phyloP scores from a whole-genome alignment of 1,139 yeast species.

The Zygoascus meyerae region DNA sequence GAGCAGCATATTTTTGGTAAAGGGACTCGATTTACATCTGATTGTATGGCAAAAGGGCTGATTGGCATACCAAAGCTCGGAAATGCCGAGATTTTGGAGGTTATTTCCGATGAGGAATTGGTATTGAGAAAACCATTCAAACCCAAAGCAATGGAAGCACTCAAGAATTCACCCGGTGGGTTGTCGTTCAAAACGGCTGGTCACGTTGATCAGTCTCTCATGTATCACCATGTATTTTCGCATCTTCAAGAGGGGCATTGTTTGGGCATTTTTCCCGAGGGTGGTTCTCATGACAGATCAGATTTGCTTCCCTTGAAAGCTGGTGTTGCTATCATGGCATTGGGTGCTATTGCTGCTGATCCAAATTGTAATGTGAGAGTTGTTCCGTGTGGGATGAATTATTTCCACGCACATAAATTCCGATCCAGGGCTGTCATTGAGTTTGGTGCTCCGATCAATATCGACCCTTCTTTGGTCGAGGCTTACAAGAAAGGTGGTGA shows the following conservation, averaged over 20 bases:
- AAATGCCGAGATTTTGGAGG: conserved; percentile 61
- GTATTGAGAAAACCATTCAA: conserved; percentile 69
- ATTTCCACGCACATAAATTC: conserved; percentile 92
- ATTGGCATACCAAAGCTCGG: conserved; percentile 81
- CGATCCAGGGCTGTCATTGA: conserved; percentile 92
- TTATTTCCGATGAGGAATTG: conserved; percentile 70
- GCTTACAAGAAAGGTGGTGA: conserved; percentile 56
- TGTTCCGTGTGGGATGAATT: conserved; percentile 96
- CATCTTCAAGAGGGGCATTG: conserved; percentile 77
- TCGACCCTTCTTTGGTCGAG: conserved; percentile 56
- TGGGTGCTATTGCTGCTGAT: conserved; percentile 75
- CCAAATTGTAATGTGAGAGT: conserved; percentile 64
- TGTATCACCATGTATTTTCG: conserved; percentile 74
- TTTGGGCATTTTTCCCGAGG: conserved; percentile 96
- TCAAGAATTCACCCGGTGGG: conserved; percentile 39
- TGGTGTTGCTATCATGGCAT: conserved; percentile 96
- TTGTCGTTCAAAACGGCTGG: conserved; percentile 68
- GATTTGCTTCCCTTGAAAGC: conserved; percentile 88
- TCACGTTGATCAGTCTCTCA: conserved; percentile 77
- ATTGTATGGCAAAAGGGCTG: conserved; percentile 62
- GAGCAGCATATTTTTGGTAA: conserved; percentile 50
- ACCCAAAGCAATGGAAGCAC: conserved; percentile 36
- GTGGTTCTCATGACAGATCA: conserved; percentile 94
- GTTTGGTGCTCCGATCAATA: conserved; percentile 83
- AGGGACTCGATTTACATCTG: conserved; percentile 62